phyloP scores from a whole-genome alignment of 129 eudicot species.

The Helichrysum umbraculigerum region DNA sequence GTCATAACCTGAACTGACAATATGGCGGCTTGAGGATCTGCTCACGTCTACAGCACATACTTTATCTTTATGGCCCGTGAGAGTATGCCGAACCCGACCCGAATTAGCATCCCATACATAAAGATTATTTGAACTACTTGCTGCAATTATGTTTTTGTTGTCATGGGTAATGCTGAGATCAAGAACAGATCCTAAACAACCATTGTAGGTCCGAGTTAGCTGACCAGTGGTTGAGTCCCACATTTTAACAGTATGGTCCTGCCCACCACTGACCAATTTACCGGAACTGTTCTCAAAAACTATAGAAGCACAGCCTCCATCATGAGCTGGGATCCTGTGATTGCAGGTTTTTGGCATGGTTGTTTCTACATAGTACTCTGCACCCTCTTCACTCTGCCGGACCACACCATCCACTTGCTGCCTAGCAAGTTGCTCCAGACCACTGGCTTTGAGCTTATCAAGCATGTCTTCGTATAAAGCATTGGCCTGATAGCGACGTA shows the following conservation, averaged over 20 bases:
- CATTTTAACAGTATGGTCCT: constrained; percentile 72
- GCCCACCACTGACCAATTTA: constrained; percentile 80
- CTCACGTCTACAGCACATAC: constrained; percentile 91
- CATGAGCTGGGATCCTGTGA: constrained; percentile 76
- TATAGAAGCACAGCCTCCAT: constrained; percentile 83
- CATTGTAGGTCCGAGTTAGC: constrained; percentile 51
- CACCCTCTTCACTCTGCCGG: constrained; percentile 91
- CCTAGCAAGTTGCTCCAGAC: constrained; percentile 72
- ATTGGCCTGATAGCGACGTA: constrained; percentile 56
- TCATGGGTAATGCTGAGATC: constrained; percentile 81
- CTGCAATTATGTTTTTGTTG: constrained; percentile 65
- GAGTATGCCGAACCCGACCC: constrained; percentile 78
- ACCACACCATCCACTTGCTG: constrained; percentile 94
- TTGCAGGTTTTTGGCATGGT: constrained; percentile 60
- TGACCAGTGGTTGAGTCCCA: constrained; percentile 86
- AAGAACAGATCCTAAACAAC: constrained; percentile 85
- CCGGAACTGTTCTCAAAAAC: constrained; percentile 69
- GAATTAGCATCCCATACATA: constrained; percentile 79
- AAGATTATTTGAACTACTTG: constrained; percentile 77
- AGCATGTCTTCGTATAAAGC: constrained; percentile 84
- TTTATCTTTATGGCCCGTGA: constrained; percentile 91
- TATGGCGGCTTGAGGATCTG: constrained; percentile 64
- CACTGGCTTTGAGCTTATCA: constrained; percentile 60
- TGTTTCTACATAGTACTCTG: constrained; percentile 71
- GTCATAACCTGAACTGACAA: constrained; percentile 90